Evolutionary conservation across 139 green algal species (phyloP).

Genomic region (Dunaliella primolecta): DNA sequence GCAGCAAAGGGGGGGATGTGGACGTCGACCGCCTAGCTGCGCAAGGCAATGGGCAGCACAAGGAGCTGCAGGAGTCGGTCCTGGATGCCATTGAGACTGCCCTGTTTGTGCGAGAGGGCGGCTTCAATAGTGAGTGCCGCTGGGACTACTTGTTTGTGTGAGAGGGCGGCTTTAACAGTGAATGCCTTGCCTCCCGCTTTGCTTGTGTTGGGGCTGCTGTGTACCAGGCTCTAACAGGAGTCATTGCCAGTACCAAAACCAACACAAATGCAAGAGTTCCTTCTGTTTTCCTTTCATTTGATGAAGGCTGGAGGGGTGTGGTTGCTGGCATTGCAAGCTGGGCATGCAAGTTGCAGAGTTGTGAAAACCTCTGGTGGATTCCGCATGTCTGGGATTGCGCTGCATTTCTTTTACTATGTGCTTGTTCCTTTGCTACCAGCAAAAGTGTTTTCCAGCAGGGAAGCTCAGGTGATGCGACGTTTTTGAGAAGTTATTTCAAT

Average conservation of each 20-base stretch:
- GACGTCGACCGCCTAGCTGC: background rate
- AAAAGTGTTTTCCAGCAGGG: too few species aligned
- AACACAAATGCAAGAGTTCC: too few species aligned
- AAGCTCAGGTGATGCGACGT: too few species aligned
- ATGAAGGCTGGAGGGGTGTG: too few species aligned
- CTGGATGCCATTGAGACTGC: conserved; percentile 17
- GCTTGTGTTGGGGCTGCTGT: background rate
- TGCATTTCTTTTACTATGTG: too few species aligned
- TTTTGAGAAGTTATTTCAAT: too few species aligned
- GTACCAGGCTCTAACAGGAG: background rate
- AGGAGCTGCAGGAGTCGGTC: background rate
- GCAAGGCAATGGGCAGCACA: background rate
- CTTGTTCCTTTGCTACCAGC: too few species aligned
- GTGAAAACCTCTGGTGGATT: too few species aligned
- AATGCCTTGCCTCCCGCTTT: background rate
- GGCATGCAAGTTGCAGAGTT: too few species aligned
- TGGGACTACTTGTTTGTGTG: conserved; percentile 14
- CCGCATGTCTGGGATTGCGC: too few species aligned
- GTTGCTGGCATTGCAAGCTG: too few species aligned
- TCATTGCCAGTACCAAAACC: background rate
- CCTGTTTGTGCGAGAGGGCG: conserved; percentile 28
- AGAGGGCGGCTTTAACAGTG: conserved; percentile 26
- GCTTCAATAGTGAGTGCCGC: conserved; percentile 14
- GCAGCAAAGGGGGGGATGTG: background rate
- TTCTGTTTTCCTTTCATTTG: too few species aligned